Evolutionary conservation across 2,329 filamentous ascomycete genomes (phyloP).

Genomic region (Apiospora saccharicola): DNA sequence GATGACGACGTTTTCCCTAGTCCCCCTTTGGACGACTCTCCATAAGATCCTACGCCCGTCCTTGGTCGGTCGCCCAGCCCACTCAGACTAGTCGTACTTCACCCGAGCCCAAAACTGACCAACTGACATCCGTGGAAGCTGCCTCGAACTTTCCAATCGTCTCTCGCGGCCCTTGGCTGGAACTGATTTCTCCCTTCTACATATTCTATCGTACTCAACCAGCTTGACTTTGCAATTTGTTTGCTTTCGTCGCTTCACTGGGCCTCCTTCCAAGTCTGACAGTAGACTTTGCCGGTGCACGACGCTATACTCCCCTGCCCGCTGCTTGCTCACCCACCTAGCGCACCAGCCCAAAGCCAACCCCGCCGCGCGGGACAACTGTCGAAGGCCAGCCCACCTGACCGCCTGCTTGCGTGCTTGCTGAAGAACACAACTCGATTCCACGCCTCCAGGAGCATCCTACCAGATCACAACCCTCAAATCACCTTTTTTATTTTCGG

Average conservation of each 20-base stretch:
- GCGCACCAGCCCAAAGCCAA: background rate
- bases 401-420: background rate
- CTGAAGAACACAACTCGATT: background rate
- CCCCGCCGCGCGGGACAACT: slow-evolving; percentile 11
- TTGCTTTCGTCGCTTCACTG: slow-evolving; percentile 5
- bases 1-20: slow-evolving; percentile 18
- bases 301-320: slow-evolving; percentile 9
- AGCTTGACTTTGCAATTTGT: background rate
- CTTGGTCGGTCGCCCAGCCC: slow-evolving; percentile 3
- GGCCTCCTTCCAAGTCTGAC: background rate
- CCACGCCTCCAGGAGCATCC: background rate
- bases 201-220: background rate
- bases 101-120: slow-evolving; percentile 16
- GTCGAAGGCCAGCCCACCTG: slow-evolving; percentile 14
- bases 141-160: slow-evolving; percentile 19
- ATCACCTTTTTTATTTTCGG: background rate
- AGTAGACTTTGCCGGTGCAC: slow-evolving; percentile 12
- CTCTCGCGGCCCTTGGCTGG: slow-evolving; percentile 5
- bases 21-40: background rate
- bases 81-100: slow-evolving; percentile 1
- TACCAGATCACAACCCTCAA: background rate
- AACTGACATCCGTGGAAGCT: slow-evolving; percentile 19
- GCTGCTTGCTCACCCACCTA: background rate
- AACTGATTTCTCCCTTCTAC: slow-evolving; percentile 4
- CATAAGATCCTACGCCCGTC: slow-evolving; percentile 18